Percentiles rank a stretch among this genome's conserved stretches.
Evolutionary conservation across 805 yeast species (phyloP).

Genomic region (Torulaspora microellipsoides): DNA sequence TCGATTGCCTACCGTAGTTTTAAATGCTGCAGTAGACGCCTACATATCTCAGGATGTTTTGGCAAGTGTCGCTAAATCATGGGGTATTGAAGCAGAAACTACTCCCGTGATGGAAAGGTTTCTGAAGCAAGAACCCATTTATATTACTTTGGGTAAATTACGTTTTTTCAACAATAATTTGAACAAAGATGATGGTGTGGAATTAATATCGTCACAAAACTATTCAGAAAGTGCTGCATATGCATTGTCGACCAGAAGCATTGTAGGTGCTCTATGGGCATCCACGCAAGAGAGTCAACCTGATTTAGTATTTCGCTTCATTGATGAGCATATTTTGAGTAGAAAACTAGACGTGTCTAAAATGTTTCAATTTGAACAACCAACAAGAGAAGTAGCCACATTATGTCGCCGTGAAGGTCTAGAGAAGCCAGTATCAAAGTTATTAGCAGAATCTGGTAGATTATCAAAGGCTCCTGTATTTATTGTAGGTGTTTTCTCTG

Average conservation of each 20-base stretch:
- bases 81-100: slow-evolving; percentile 87
- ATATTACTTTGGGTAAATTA: slow-evolving; percentile 64
- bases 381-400: slow-evolving; percentile 76
- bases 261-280: slow-evolving; percentile 78
- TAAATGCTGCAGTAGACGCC: slow-evolving; percentile 70
- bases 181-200: slow-evolving; percentile 47
- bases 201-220: slow-evolving; percentile 39
- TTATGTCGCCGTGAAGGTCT: slow-evolving; percentile 73
- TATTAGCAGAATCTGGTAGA: slow-evolving; percentile 93
- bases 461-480: slow-evolving; percentile 75
- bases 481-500: slow-evolving; percentile 88
- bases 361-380: slow-evolving; percentile 77
- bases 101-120: slow-evolving; percentile 60
- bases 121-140: slow-evolving; percentile 62
- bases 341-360: slow-evolving; percentile 70
- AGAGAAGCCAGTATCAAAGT: slow-evolving; percentile 69
- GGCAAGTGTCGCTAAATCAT: slow-evolving; percentile 59
- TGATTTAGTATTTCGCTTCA: slow-evolving; percentile 59
- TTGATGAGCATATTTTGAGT: slow-evolving; percentile 71
- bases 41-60: slow-evolving; percentile 66
- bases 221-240: slow-evolving; percentile 35
- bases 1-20: slow-evolving; percentile 76
- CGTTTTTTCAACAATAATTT: slow-evolving; percentile 40
- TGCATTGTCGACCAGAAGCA: slow-evolving; percentile 73
- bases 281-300: slow-evolving; percentile 48